A percentile compares a stretch with the other conserved stretches of the same genome.
phyloP scores from a whole-genome alignment of 1,139 yeast species.

The Waltiozyma sp. region DNA sequence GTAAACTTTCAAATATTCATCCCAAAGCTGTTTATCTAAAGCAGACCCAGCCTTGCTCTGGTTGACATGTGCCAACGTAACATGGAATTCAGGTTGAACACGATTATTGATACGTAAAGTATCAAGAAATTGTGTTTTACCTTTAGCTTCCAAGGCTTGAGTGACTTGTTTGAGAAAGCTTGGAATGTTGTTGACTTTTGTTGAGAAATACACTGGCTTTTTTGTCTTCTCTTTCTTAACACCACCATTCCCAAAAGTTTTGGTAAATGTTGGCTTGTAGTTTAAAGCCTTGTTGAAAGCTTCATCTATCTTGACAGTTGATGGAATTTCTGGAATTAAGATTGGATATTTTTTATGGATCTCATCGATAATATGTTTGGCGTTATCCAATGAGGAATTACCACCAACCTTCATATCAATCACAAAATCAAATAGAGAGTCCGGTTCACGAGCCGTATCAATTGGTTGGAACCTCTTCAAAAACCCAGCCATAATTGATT shows the following conservation, averaged over 20 bases:
- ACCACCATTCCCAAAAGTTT: slow-evolving; percentile 20
- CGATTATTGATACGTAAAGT: slow-evolving; percentile 26
- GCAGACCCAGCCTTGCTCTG: slow-evolving; percentile 21
- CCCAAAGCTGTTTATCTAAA: slow-evolving; percentile 23
- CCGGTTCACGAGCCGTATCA: slow-evolving; percentile 40
- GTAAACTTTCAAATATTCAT: slow-evolving; percentile 17
- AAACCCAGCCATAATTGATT: slow-evolving; percentile 64
- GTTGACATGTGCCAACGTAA: slow-evolving; percentile 58
- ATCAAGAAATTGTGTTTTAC: slow-evolving; percentile 1
- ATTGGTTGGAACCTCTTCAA: slow-evolving; percentile 59
- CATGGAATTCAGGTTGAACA: slow-evolving; percentile 56
- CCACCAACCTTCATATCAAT: slow-evolving; percentile 40
- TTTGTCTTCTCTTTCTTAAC: slow-evolving; percentile 11
- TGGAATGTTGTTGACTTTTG: slow-evolving; percentile 18
- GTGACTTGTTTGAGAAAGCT: slow-evolving; percentile 5
- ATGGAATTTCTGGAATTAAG: slow-evolving; percentile 33
- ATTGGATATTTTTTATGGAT: slow-evolving; percentile 36
- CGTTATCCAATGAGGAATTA: slow-evolving; percentile 44
- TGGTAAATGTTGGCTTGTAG: slow-evolving; percentile 41
- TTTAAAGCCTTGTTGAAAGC: slow-evolving; percentile 41
- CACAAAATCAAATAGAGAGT: slow-evolving; percentile 51
- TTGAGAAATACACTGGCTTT: slow-evolving; percentile 30
- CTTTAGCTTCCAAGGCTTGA: slow-evolving; percentile 3
- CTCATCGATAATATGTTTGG: slow-evolving; percentile 30
- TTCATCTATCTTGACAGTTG: slow-evolving; percentile 25